Percentiles rank a stretch among this genome's conserved stretches.
Evolutionary conservation across 352 stramenopile species (phyloP).

Genomic region (Pythium rhizo-oryzae): DNA sequence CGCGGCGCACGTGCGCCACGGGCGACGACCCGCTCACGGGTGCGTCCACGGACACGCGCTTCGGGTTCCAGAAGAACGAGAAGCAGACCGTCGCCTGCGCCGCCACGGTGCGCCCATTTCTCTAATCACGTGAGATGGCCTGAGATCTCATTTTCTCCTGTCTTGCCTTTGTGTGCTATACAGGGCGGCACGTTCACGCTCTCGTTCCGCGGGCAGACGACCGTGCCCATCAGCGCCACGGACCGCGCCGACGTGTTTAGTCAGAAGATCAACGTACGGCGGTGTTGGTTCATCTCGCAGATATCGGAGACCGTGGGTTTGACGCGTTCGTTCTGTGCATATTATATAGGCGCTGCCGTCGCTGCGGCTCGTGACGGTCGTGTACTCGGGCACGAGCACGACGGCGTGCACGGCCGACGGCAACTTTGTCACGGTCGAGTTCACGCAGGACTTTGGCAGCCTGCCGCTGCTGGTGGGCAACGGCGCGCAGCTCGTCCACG

Average conservation of each 20-base stretch:
- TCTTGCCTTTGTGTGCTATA: neutral
- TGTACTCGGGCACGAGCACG: slow-evolving; percentile 59
- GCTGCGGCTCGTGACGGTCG: slow-evolving; percentile 53
- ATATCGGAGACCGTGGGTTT: neutral
- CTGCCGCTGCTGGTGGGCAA: slow-evolving; percentile 81
- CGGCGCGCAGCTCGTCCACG: slow-evolving; percentile 53
- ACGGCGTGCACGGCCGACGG: slow-evolving; percentile 66
- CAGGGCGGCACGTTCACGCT: slow-evolving; percentile 75
- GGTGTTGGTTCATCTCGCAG: no score
- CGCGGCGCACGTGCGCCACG: slow-evolving; percentile 52
- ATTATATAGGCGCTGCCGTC: slow-evolving; percentile 50
- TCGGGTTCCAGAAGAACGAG: slow-evolving; percentile 82
- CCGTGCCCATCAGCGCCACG: slow-evolving; percentile 58
- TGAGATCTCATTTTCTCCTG: no score
- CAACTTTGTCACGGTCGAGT: slow-evolving; percentile 76
- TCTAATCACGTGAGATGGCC: no score
- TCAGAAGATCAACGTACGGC: slow-evolving; percentile 71
- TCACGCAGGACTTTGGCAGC: slow-evolving; percentile 80
- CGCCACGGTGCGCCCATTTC: slow-evolving; percentile 45
- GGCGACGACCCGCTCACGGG: slow-evolving; percentile 81
- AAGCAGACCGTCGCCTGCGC: slow-evolving; percentile 74
- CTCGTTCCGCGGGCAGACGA: slow-evolving; percentile 65
- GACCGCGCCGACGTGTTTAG: slow-evolving; percentile 65
- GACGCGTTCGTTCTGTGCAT: neutral
- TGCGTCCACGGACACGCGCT: slow-evolving; percentile 54